Percentiles rank a stretch among this genome's conserved stretches.
phyloP scores from a whole-genome alignment of 1,139 yeast genomes.

The Debaryomyces robertsiae region DNA sequence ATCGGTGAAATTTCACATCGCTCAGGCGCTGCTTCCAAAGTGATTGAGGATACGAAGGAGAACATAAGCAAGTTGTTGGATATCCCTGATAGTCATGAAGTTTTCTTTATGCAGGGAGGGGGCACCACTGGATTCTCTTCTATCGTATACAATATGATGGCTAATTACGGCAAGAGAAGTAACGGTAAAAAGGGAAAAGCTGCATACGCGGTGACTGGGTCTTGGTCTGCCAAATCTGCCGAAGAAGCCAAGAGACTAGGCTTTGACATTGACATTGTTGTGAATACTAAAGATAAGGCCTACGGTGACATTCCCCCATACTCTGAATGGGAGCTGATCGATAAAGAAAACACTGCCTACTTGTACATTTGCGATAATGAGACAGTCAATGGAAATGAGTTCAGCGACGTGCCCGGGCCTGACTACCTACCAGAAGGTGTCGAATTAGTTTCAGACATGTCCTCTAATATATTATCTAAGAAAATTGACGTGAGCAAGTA shows the following conservation, averaged over 20 bases:
- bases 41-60: conserved; percentile 75
- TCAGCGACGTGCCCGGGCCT: conserved; percentile 51
- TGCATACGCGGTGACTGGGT: conserved; percentile 87
- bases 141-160: conserved; percentile 78
- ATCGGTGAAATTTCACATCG: conserved; percentile 96
- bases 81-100: conserved; percentile 91
- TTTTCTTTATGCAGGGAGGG: conserved; percentile 94
- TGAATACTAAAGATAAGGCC: conserved; percentile 65
- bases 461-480: conserved; percentile 87
- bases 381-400: conserved; percentile 93
- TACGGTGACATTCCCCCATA: conserved; percentile 71
- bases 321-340: conserved; percentile 58
- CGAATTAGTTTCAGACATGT: conserved; percentile 90
- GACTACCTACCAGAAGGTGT: conserved; percentile 65
- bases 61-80: conserved; percentile 62
- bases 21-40: conserved; percentile 74
- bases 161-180: conserved; percentile 62
- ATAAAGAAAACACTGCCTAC: conserved; percentile 64
- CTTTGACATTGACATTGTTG: conserved; percentile 67
- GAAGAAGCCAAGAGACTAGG: conserved; percentile 90
- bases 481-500: conserved; percentile 77
- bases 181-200: conserved; percentile 76
- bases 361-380: conserved; percentile 94
- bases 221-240: conserved; percentile 86
- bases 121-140: conserved; percentile 96